Conservation (phyloP, 257 asterid genomes). For the Petunia axillaris region DNA sequence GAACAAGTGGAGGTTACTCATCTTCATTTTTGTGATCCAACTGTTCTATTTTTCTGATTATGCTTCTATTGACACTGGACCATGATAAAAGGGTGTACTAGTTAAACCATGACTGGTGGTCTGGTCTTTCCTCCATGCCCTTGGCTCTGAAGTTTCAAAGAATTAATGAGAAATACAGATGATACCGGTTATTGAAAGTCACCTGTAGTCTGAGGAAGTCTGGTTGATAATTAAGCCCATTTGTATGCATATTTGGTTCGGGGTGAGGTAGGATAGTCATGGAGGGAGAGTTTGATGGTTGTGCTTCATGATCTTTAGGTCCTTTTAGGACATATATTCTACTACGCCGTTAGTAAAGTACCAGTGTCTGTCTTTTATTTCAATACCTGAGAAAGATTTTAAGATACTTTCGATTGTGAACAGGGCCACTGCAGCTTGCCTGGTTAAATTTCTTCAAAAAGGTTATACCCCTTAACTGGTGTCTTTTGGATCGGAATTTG, state of each 20-base stretch:
- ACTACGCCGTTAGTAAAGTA: not conserved
- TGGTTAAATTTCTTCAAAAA: slow-evolving; percentile 70
- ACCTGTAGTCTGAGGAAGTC: not conserved
- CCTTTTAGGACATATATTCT: not conserved
- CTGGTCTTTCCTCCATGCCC: not conserved
- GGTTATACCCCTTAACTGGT: slow-evolving; percentile 40
- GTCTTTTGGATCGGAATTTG: slow-evolving; percentile 10
- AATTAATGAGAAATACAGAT: not conserved
- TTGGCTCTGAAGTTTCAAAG: slow-evolving; percentile 16
- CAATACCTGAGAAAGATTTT: slow-evolving; percentile 12
- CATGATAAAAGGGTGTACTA: not conserved
- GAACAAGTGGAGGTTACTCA: slow-evolving; percentile 71
- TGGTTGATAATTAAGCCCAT: not conserved
- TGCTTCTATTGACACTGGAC: slow-evolving; percentile 1
- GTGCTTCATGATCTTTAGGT: not conserved
- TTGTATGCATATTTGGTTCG: not conserved
- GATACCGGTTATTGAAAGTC: not conserved
- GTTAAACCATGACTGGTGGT: slow-evolving; percentile 8
- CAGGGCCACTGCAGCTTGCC: slow-evolving; percentile 67
- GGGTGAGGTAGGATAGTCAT: slow-evolving; percentile 21
- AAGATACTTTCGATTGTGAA: slow-evolving; percentile 30
- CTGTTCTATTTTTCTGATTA: not conserved
- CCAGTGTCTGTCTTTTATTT: slow-evolving; percentile 13
- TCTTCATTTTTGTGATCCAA: slow-evolving; percentile 2
- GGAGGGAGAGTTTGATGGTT: not conserved